Conservation (phyloP, 164 flowering plant species). For the Tinospora cordifolia region DNA sequence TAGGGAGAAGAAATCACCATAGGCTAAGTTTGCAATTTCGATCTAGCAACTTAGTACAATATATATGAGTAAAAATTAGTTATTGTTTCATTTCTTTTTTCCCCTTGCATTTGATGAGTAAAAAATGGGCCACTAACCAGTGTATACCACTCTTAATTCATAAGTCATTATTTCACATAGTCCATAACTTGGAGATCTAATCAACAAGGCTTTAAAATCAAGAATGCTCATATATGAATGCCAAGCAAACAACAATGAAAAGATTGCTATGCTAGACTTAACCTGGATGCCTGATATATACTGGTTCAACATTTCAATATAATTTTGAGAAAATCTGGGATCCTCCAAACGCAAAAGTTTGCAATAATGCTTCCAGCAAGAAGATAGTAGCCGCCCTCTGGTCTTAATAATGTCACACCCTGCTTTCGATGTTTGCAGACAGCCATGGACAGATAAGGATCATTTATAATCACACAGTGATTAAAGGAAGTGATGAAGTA, state of each 20-base stretch:
- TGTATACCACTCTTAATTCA: too few relatives aligned
- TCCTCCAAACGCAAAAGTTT: constrained; percentile 59
- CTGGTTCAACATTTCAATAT: constrained; percentile 52
- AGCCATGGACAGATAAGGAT: constrained; percentile 9
- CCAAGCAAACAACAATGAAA: not conserved
- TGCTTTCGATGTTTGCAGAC: constrained; percentile 24
- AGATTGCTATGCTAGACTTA: not conserved
- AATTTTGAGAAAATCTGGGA: constrained; percentile 31
- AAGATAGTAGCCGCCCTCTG: constrained; percentile 50
- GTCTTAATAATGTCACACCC: constrained; percentile 30
- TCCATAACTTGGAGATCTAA: too few relatives aligned
- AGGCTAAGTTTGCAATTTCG: too few relatives aligned
- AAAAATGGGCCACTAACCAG: too few relatives aligned
- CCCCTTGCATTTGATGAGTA: too few relatives aligned
- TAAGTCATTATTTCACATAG: too few relatives aligned
- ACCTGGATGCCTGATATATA: constrained; percentile 80
- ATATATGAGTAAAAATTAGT: too few relatives aligned
- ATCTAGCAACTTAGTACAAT: too few relatives aligned
- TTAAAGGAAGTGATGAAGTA: constrained; percentile 14
- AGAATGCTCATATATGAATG: not conserved
- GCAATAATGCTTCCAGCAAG: constrained; percentile 84
- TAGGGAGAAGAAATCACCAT: too few relatives aligned
- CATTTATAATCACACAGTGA: not conserved
- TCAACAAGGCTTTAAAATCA: too few relatives aligned
- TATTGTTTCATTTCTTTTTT: too few relatives aligned